These are phyloP conservation scores for Colletotrichum gigasporum DNA, from an alignment of 2,329 filamentous ascomycete genomes.

Conservation along the genomic window DNA sequence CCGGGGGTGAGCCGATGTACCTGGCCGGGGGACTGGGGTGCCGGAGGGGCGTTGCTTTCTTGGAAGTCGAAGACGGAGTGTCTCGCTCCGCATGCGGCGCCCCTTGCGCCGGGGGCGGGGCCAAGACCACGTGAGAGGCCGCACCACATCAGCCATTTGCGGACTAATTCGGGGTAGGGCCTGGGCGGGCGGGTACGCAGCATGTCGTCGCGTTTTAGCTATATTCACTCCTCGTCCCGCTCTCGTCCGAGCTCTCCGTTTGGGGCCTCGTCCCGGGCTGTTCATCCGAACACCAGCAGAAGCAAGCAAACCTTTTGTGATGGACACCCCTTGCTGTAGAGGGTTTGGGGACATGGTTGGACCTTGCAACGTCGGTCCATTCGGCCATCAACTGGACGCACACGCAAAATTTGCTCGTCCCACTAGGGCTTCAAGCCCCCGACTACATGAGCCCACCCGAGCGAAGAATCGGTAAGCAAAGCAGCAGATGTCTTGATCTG, in stretches of 20 bases:
- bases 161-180: background rate
- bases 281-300: slow-evolving; percentile 11
- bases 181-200: background rate
- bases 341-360: slow-evolving; percentile 10
- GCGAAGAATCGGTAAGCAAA: background rate
- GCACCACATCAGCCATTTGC: background rate
- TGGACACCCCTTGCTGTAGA: background rate
- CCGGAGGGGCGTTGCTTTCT: slow-evolving; percentile 9
- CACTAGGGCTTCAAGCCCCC: background rate
- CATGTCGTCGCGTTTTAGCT: background rate
- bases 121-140: background rate
- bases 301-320: background rate
- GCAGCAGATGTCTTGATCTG: background rate
- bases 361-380: background rate
- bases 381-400: slow-evolving; percentile 2
- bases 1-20: background rate
- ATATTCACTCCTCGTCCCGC: background rate
- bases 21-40: slow-evolving; percentile 2
- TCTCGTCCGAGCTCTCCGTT: background rate
- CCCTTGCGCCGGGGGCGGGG: no score
- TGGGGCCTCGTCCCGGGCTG: background rate
- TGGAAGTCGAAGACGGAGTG: slow-evolving; percentile 10
- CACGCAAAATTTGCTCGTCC: background rate
- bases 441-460: background rate
- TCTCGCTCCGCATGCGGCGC: slow-evolving; percentile 18